phyloP scores from a whole-genome alignment of 352 stramenopile species.

The Vaucheria bursata region DNA sequence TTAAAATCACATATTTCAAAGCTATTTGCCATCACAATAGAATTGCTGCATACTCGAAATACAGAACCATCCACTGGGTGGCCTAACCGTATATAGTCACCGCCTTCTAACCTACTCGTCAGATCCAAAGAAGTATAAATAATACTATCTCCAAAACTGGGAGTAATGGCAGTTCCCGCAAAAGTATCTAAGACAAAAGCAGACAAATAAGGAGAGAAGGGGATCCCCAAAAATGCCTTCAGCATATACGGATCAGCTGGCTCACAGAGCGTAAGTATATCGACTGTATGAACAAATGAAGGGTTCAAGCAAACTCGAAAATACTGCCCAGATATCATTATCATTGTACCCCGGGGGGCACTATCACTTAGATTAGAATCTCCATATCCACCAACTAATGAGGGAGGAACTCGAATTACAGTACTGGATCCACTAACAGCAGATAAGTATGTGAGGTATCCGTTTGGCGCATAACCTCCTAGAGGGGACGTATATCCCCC shows the following conservation, averaged over 20 bases:
- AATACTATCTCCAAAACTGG: constrained; percentile 37
- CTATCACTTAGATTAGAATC: constrained; percentile 48
- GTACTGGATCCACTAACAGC: constrained; percentile 26
- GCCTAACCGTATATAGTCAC: constrained; percentile 59
- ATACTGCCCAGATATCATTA: constrained; percentile 56
- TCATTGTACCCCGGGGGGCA: constrained; percentile 56
- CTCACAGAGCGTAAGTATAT: constrained; percentile 35
- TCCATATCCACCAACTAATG: constrained; percentile 22
- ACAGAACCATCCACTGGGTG: constrained; percentile 56
- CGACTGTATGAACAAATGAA: no score
- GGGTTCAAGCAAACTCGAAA: constrained; percentile 59
- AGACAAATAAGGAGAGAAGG: constrained; percentile 12
- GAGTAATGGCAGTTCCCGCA: constrained; percentile 35
- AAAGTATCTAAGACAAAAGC: constrained; percentile 48
- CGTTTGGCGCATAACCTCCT: constrained; percentile 12
- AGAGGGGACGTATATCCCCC: constrained; percentile 29
- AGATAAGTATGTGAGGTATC: constrained; percentile 18
- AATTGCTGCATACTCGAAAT: constrained; percentile 58
- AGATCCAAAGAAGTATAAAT: constrained; percentile 52
- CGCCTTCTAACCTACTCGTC: constrained; percentile 50
- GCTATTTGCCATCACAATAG: constrained; percentile 26
- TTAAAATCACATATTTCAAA: not conserved
- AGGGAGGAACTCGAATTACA: constrained; percentile 28
- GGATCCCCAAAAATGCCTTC: no score
- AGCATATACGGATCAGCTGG: constrained; percentile 23